These are phyloP conservation scores for Nannochloropsis salina DNA, from an alignment of 108 stramenopile species.

Conservation along the genomic window DNA sequence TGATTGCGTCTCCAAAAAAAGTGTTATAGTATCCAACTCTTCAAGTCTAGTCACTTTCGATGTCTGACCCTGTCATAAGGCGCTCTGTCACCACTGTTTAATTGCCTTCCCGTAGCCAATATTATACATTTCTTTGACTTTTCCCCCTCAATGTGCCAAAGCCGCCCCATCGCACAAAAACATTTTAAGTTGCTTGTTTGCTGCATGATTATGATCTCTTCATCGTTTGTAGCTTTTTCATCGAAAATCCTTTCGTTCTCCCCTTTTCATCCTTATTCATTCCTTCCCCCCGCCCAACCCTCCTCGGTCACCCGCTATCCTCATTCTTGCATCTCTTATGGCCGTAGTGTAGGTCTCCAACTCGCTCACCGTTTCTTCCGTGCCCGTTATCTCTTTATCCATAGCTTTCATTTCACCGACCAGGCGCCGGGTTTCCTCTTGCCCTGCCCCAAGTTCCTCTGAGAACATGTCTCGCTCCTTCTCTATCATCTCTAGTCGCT, in stretches of 20 bases:
- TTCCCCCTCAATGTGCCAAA: too few species aligned
- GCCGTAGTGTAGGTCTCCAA: neutral
- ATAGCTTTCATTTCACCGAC: neutral
- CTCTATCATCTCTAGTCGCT: neutral
- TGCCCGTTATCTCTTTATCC: neutral
- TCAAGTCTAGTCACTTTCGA: too few species aligned
- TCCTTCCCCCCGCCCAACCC: neutral
- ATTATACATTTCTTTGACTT: too few species aligned
- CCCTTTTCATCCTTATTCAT: neutral
- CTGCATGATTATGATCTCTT: neutral
- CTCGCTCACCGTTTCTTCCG: neutral
- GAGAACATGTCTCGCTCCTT: neutral
- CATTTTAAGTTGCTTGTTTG: neutral
- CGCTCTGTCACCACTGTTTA: too few species aligned
- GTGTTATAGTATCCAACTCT: too few species aligned
- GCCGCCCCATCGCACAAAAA: too few species aligned
- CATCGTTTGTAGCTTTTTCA: neutral
- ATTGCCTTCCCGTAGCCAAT: too few species aligned
- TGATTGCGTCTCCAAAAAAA: too few species aligned
- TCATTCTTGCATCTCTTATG: neutral
- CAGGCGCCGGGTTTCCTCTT: conserved; percentile 1
- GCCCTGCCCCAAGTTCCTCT: neutral
- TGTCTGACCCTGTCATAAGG: too few species aligned
- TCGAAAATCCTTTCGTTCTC: neutral
- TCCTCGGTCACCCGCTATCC: neutral